phyloP scores from a whole-genome alignment of 2,329 filamentous ascomycete genomes.

The Coniochaeta hoffmannii region DNA sequence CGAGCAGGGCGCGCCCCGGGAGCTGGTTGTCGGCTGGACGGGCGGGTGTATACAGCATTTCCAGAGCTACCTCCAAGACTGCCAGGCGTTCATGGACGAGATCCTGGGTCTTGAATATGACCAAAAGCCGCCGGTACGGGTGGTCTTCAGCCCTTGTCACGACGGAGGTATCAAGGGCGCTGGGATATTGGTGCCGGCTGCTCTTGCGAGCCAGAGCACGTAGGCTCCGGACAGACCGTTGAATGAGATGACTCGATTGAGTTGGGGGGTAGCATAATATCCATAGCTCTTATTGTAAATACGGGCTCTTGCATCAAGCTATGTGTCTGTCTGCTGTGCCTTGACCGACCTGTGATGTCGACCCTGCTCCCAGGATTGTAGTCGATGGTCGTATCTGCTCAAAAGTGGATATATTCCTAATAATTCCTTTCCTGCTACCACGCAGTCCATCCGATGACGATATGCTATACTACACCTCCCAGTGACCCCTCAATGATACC shows the following conservation, averaged over 20 bases:
- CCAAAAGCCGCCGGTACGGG: constrained; percentile 23
- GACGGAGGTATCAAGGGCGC: constrained; percentile 56
- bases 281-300: too few relatives aligned
- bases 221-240: not conserved
- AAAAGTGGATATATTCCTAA: too few relatives aligned
- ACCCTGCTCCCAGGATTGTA: too few relatives aligned
- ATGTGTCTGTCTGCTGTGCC: too few relatives aligned
- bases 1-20: constrained; percentile 23
- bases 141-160: constrained; percentile 48
- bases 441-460: not conserved
- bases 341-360: too few relatives aligned
- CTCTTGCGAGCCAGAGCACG: constrained; percentile 21
- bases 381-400: too few relatives aligned
- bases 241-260: too few relatives aligned
- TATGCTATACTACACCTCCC: not conserved
- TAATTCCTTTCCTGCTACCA: not conserved
- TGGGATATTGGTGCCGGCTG: constrained; percentile 48
- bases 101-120: constrained; percentile 35
- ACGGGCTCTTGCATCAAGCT: too few relatives aligned
- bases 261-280: too few relatives aligned
- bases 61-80: constrained; percentile 15
- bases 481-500: not conserved
- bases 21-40: constrained; percentile 71
- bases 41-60: constrained; percentile 71
- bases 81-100: constrained; percentile 40